Conservation (phyloP, 1,139 yeast genomes). For the Diutina catenulata region DNA sequence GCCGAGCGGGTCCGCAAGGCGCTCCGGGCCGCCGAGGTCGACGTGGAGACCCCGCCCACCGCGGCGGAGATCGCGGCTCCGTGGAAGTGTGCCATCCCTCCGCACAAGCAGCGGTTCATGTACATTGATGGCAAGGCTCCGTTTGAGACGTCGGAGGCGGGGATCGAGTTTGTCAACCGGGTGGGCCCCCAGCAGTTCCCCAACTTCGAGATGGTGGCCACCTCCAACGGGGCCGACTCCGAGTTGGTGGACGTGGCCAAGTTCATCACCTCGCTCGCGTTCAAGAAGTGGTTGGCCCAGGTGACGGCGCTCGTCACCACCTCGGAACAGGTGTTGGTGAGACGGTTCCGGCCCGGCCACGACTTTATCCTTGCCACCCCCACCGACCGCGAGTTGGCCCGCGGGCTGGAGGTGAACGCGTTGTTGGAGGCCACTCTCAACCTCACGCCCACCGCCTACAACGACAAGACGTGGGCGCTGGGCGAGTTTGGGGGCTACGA, state of each 20-base stretch:
- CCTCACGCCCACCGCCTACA: conserved; percentile 55
- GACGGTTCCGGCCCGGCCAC: conserved; percentile 90
- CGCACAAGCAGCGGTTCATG: conserved; percentile 82
- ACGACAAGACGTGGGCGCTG: conserved; percentile 57
- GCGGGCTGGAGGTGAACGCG: conserved; percentile 36
- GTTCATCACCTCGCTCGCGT: conserved; percentile 49
- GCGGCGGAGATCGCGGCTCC: conserved; percentile 51
- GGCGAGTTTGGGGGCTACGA: conserved; percentile 95
- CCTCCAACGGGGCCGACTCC: conserved; percentile 14
- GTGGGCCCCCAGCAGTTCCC: conserved; percentile 41
- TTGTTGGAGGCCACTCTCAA: conserved; percentile 59
- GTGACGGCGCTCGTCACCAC: conserved; percentile 57
- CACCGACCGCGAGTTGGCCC: conserved; percentile 35
- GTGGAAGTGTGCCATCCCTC: conserved; percentile 90
- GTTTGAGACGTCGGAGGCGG: conserved; percentile 18
- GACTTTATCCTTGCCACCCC: conserved; percentile 91
- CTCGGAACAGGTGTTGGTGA: conserved; percentile 55
- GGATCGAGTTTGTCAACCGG: conserved; percentile 18
- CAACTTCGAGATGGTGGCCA: conserved; percentile 28
- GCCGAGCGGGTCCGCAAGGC: conserved; percentile 33
- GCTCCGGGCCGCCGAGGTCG: conserved; percentile 43
- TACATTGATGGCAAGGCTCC: conserved; percentile 60
- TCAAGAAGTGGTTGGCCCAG: conserved; percentile 56
- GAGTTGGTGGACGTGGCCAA: conserved; percentile 42
- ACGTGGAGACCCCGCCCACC: conserved; percentile 44